A percentile compares a stretch with the other conserved stretches of the same genome.
These are phyloP conservation scores for Blastomyces parvus DNA, from an alignment of 2,329 filamentous ascomycete species.

Conservation along the genomic window DNA sequence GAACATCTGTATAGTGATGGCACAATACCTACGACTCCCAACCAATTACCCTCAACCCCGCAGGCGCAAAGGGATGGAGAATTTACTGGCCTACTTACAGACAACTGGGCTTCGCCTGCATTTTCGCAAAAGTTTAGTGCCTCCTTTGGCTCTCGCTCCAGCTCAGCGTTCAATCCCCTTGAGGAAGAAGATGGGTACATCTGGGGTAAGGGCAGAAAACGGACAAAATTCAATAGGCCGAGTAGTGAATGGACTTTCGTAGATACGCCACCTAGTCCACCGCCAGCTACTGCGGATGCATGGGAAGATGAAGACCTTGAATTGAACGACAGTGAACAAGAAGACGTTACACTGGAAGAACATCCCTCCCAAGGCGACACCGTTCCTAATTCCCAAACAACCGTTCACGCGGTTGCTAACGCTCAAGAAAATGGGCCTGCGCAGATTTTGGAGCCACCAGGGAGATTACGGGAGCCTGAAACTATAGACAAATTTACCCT, in stretches of 20 bases:
- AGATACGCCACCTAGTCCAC: conserved; percentile 60
- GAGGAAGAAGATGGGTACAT: conserved; percentile 55
- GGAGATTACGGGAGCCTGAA: conserved; percentile 6
- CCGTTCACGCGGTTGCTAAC: background rate
- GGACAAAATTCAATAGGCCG: conserved; percentile 57
- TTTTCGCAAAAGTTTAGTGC: conserved; percentile 64
- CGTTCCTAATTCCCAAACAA: conserved; percentile 1
- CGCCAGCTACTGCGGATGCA: conserved; percentile 9
- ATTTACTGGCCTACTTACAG: conserved; percentile 23
- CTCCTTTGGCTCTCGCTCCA: conserved; percentile 59
- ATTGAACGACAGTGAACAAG: conserved; percentile 3
- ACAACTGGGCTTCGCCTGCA: conserved; percentile 65
- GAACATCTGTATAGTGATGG: conserved; percentile 26
- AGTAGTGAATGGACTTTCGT: conserved; percentile 65
- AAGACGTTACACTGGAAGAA: conserved; percentile 10
- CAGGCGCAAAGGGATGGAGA: conserved; percentile 16
- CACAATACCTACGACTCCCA: conserved; percentile 37
- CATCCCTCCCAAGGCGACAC: conserved; percentile 14
- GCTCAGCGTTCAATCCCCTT: conserved; percentile 57
- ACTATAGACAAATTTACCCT: conserved; percentile 6
- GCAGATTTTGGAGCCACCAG: background rate
- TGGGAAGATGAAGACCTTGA: conserved; percentile 12
- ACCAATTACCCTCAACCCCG: conserved; percentile 21
- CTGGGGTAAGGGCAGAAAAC: conserved; percentile 56
- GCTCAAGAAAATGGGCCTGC: background rate